A percentile compares a stretch with the other conserved stretches of the same genome.
These are phyloP conservation scores for Tolypocladium amazonense DNA, from an alignment of 2,329 filamentous ascomycete species.

Conservation along the genomic window DNA sequence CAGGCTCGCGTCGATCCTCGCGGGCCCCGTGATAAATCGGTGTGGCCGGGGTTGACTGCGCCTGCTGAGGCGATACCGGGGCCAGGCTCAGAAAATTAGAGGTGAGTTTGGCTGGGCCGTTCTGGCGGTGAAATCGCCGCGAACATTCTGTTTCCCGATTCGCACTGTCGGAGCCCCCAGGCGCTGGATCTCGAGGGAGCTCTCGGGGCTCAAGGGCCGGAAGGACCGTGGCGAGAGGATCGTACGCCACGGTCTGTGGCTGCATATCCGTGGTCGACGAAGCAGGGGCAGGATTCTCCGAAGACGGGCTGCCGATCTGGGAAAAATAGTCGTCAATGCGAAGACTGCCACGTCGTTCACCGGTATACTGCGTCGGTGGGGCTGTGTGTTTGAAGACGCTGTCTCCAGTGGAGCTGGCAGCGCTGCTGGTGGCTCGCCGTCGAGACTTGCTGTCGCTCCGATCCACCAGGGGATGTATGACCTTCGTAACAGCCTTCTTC, in stretches of 20 bases:
- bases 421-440: conserved; percentile 49
- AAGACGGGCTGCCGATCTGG: conserved; percentile 23
- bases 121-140: conserved; percentile 27
- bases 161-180: not conserved
- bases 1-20: conserved; percentile 32
- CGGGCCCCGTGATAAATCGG: conserved; percentile 22
- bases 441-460: conserved; percentile 44
- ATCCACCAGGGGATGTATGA: conserved; percentile 50
- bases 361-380: conserved; percentile 41
- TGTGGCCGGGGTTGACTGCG: conserved; percentile 21
- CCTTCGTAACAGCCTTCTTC: conserved; percentile 54
- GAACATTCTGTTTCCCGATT: conserved; percentile 1
- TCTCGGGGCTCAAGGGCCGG: conserved; percentile 17
- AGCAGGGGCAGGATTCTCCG: conserved; percentile 14
- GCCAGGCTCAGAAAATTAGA: conserved; percentile 33
- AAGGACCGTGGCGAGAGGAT: conserved; percentile 28
- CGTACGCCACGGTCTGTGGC: conserved; percentile 21
- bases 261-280: conserved; percentile 12
- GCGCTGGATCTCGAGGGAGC: not conserved
- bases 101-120: conserved; percentile 29
- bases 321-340: conserved; percentile 45
- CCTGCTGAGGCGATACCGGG: conserved; percentile 10
- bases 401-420: conserved; percentile 53
- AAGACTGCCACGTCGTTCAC: conserved; percentile 43
- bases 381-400: conserved; percentile 31